Conservation (phyloP, 225 moss, liverwort and hornwort genomes). For the Takakia lepidozioides region DNA sequence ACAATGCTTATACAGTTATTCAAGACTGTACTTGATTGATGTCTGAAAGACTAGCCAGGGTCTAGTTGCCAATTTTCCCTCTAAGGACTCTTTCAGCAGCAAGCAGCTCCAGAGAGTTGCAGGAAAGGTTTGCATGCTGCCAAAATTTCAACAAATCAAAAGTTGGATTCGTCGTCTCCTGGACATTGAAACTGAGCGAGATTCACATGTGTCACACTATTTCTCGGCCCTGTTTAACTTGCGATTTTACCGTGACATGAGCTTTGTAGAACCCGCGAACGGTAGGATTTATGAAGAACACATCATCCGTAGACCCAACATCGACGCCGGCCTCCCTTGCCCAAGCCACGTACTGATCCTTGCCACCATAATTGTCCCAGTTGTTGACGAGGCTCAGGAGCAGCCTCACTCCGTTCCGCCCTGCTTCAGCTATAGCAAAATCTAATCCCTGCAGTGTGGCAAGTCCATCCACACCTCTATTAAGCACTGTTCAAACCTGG, state of each 20-base stretch:
- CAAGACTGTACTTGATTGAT: no score
- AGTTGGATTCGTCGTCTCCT: no score
- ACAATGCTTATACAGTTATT: no score
- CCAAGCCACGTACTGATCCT: constrained; percentile 54
- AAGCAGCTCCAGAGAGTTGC: no score
- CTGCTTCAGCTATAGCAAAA: constrained; percentile 41
- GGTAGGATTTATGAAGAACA: constrained; percentile 40
- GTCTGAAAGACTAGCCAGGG: no score
- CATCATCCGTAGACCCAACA: constrained; percentile 31
- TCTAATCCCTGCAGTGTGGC: constrained; percentile 43
- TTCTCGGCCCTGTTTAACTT: no score
- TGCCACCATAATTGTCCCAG: constrained; percentile 52
- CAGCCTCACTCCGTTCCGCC: constrained; percentile 47
- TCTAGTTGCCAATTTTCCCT: no score
- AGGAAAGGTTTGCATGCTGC: no score
- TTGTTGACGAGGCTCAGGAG: constrained; percentile 54
- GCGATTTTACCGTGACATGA: constrained; percentile 49
- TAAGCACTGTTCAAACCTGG: constrained; percentile 13
- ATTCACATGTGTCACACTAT: no score
- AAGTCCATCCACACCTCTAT: neutral
- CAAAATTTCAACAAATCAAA: no score
- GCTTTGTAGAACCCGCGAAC: constrained; percentile 47
- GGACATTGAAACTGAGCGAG: no score
- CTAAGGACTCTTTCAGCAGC: no score
- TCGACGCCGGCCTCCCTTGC: constrained; percentile 26